Conservation (phyloP, 495 filamentous ascomycete genomes). For the Evernia prunastri region DNA sequence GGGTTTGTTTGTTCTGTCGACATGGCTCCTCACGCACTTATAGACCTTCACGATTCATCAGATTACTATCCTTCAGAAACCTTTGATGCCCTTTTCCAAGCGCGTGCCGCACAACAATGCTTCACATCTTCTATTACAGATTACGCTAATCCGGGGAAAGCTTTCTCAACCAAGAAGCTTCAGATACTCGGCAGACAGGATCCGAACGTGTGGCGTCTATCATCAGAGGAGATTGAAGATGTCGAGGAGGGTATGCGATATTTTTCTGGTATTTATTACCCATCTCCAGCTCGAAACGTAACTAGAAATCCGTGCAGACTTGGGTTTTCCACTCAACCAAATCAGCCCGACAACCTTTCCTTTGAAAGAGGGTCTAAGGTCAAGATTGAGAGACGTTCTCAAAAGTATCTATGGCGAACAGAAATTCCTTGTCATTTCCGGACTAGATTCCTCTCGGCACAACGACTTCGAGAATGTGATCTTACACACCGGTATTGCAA, state of each 20-base stretch:
- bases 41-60: constrained; percentile 1
- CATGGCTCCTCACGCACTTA: constrained; percentile 4
- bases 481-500: constrained; percentile 56
- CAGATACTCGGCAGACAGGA: too few species aligned
- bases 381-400: constrained; percentile 31
- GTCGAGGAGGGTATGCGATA: constrained; percentile 1
- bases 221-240: neutral
- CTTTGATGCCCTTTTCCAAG: neutral
- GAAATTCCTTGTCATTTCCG: constrained; percentile 59
- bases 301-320: constrained; percentile 28
- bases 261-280: constrained; percentile 1
- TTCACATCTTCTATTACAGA: neutral
- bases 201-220: constrained; percentile 5
- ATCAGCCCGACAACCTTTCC: constrained; percentile 52
- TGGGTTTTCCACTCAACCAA: constrained; percentile 41
- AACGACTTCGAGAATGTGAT: constrained; percentile 54
- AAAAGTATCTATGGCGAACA: constrained; percentile 46
- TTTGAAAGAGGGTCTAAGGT: constrained; percentile 41
- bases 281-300: neutral
- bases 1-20: too few species aligned
- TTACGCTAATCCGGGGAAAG: neutral
- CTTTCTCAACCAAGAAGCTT: neutral
- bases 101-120: neutral
- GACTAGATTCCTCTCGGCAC: constrained; percentile 46
- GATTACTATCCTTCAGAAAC: constrained; percentile 7